Evolutionary conservation across 225 moss, liverwort and hornwort genomes (phyloP), one percentile per base, ranked within the genome.

Genomic region (Rhytidiadelphus loreus): DNA sequence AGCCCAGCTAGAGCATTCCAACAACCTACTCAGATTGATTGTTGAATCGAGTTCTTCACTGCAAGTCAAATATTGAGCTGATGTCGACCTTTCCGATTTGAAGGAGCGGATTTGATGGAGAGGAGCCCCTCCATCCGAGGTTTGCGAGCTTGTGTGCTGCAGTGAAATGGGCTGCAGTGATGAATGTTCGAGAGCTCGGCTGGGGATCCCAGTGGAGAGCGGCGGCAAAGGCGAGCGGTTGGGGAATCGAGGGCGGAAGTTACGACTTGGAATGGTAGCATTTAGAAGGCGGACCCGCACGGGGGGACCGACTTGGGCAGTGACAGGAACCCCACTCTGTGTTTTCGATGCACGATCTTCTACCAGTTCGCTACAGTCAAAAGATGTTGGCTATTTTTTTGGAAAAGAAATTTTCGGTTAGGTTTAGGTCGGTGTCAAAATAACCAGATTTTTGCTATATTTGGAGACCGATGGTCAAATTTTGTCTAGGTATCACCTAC

Each of bases 371-470:
- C 77, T 77, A 24, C 37, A 77, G 37, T 55, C 37, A 37, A 77
- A 77, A 37, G 37, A 37, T 15, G 77, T 53, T 77, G 30, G 9
- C 37, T 55, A 37, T 37, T 53, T 35, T n/a, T 15, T 9, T 0
- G 8, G 22, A 8, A 35, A 35, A 14, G 15, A 33, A 53, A 15
- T 35, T 53, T 22, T 53, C 32, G 22, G 17, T 6, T 39, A 7
- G 39, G 4, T 32, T 52, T 12, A 4, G 2, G 0, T 0, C 6
- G 9, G 13, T 13, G 18, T 30, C 29, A 29, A 44, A 46, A 75
- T 33, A 32, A 18, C 0, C 0, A 10, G 6, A 2, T 17, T 43
- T 5, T 0, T 44, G 43, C 16, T 43, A 8, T 16, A 15, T 43
- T 26, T 22, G 12, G 7, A 68, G 7, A 12, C 4, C 14, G 23